Evolutionary conservation across 768 basidiomycete species (phyloP).

Genomic region (Coprinellus micaceus): DNA sequence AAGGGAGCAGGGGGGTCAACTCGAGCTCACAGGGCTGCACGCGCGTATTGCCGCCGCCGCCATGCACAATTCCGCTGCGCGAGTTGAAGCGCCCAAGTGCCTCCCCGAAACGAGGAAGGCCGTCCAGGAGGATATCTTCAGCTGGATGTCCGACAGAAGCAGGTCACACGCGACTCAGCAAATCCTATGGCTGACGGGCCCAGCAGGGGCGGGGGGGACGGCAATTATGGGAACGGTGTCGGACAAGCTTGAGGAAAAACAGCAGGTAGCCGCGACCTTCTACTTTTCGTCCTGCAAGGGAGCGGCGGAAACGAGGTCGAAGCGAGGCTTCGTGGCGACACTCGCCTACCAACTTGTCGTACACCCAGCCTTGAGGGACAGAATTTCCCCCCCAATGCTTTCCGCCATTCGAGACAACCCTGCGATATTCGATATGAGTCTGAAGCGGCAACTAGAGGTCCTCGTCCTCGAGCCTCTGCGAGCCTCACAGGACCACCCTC

Average conservation of each 20-base stretch:
- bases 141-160: background rate
- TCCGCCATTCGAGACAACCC: background rate
- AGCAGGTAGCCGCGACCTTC: background rate
- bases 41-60: background rate
- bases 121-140: background rate
- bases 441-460: background rate
- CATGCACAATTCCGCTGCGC: no score
- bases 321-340: no score
- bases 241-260: background rate
- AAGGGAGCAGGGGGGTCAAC: no score
- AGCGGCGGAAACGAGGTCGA: background rate
- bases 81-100: background rate
- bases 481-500: no score
- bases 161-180: no score
- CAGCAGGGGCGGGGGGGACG: slow-evolving; percentile 1
- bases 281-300: background rate
- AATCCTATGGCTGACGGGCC: background rate
- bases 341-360: slow-evolving; percentile 1
- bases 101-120: background rate
- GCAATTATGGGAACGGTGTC: background rate
- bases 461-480: no score
- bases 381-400: background rate
- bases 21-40: no score
- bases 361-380: background rate
- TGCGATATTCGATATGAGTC: background rate